Percentiles rank a stretch among this genome's conserved stretches.
Conservation (phyloP, 306 rosid species). For the Fragaria vesca region DNA sequence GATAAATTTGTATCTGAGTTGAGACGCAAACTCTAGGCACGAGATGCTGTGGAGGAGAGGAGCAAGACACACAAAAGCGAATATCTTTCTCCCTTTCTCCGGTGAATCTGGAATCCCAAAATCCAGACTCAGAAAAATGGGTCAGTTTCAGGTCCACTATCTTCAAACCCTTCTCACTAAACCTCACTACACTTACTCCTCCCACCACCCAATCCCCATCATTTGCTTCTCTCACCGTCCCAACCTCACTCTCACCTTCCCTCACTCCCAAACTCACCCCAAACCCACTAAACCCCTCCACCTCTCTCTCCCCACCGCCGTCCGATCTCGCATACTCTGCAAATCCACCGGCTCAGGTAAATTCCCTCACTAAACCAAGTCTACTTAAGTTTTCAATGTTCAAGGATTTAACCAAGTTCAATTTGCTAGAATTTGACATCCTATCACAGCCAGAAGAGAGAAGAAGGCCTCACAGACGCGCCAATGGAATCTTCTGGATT, state of each 20-base stretch:
- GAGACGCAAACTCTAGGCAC: too few species aligned
- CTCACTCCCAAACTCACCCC: conserved; percentile 8
- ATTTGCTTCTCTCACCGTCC: conserved; percentile 30
- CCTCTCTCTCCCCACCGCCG: conserved; percentile 18
- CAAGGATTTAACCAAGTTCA: not conserved
- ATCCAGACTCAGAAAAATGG: conserved; percentile 20
- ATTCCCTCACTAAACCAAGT: not conserved
- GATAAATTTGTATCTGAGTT: too few species aligned
- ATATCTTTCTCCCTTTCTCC: not conserved
- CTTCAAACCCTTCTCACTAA: conserved; percentile 24
- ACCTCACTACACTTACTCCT: conserved; percentile 17
- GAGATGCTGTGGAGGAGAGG: not conserved
- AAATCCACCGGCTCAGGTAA: conserved; percentile 59
- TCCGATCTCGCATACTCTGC: conserved; percentile 39
- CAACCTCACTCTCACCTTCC: conserved; percentile 12
- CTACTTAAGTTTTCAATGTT: not conserved
- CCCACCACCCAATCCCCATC: conserved; percentile 3
- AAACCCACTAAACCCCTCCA: conserved; percentile 6
- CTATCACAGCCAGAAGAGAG: conserved; percentile 51
- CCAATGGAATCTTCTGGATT: conserved; percentile 88
- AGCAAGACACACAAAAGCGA: not conserved
- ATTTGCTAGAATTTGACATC: conserved; percentile 37
- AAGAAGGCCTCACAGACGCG: conserved; percentile 57
- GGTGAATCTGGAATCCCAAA: not conserved
- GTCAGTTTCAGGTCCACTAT: conserved; percentile 33